Conservation (phyloP, 306 rosid species). For the Medicago lupulina region DNA sequence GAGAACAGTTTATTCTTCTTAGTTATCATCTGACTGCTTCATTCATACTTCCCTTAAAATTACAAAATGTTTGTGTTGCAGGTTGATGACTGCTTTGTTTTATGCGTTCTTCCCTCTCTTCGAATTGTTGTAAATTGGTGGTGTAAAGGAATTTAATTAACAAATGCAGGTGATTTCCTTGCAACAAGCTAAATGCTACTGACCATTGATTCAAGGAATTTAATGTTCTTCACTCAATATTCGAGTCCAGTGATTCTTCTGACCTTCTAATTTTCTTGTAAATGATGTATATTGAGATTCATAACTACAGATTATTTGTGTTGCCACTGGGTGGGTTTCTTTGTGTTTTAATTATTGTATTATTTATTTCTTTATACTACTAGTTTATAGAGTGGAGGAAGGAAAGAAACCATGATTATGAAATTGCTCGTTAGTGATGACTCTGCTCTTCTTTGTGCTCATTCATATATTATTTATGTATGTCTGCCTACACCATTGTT, state of each 20-base stretch:
- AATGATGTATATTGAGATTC: constrained; percentile 79
- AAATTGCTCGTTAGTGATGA: constrained; percentile 37
- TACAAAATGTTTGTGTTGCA: constrained; percentile 55
- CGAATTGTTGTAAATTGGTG: constrained; percentile 50
- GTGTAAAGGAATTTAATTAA: constrained; percentile 55
- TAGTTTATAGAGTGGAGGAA: constrained; percentile 42
- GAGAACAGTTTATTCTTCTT: constrained; percentile 17
- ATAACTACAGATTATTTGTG: constrained; percentile 62
- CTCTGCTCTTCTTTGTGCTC: constrained; percentile 29
- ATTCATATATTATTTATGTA: constrained; percentile 8
- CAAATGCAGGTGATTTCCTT: constrained; percentile 56
- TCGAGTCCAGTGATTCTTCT: constrained; percentile 56
- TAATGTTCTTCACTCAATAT: constrained; percentile 51
- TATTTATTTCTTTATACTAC: constrained; percentile 66
- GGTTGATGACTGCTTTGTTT: constrained; percentile 54
- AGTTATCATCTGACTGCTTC: constrained; percentile 4
- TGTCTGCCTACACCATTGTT: constrained; percentile 22
- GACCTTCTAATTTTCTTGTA: constrained; percentile 67
- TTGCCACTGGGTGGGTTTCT: constrained; percentile 61
- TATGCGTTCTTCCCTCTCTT: constrained; percentile 48
- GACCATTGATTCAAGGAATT: constrained; percentile 73
- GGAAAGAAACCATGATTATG: constrained; percentile 32
- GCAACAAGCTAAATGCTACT: constrained; percentile 59
- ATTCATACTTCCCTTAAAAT: constrained; percentile 51
- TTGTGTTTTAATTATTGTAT: constrained; percentile 67